Conservation (phyloP, 2,329 filamentous ascomycete species). For the Aspergillus brasiliensis region DNA sequence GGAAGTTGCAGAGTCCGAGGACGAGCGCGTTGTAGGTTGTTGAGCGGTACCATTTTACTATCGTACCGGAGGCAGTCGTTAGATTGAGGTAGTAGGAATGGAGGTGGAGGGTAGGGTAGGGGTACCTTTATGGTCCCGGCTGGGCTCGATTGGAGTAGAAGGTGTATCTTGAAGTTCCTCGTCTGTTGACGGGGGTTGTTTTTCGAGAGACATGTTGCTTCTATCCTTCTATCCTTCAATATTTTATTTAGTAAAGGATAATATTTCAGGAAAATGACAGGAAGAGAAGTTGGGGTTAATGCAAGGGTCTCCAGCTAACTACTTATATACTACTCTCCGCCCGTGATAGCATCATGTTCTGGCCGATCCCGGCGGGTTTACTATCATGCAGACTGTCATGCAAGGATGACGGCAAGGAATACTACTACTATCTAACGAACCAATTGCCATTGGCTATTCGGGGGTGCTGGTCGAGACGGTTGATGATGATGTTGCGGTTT, state of each 20-base stretch:
- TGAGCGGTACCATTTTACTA: constrained; percentile 69
- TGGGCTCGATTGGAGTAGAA: neutral
- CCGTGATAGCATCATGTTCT: no score
- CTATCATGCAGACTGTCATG: neutral
- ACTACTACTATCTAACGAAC: no score
- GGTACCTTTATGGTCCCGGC: constrained; percentile 12
- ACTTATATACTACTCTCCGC: no score
- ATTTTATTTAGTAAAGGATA: no score
- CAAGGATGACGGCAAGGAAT: neutral
- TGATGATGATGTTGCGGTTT: constrained; percentile 30
- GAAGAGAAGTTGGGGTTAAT: neutral
- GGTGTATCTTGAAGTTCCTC: constrained; percentile 18
- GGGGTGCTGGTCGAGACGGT: neutral
- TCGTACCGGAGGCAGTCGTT: neutral
- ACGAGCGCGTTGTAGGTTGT: constrained; percentile 74
- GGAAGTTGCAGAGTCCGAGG: constrained; percentile 70
- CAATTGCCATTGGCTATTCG: no score
- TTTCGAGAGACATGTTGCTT: constrained; percentile 10
- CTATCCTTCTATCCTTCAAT: neutral
- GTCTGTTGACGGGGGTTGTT: constrained; percentile 19
- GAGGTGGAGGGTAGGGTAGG: neutral
- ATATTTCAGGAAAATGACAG: no score
- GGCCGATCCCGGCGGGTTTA: no score
- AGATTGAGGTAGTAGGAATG: neutral
- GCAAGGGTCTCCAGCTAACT: neutral